A percentile compares a stretch with the other conserved stretches of the same genome.
Conservation (phyloP, 805 yeast species). For the Wickerhamiella alocasiicola region DNA sequence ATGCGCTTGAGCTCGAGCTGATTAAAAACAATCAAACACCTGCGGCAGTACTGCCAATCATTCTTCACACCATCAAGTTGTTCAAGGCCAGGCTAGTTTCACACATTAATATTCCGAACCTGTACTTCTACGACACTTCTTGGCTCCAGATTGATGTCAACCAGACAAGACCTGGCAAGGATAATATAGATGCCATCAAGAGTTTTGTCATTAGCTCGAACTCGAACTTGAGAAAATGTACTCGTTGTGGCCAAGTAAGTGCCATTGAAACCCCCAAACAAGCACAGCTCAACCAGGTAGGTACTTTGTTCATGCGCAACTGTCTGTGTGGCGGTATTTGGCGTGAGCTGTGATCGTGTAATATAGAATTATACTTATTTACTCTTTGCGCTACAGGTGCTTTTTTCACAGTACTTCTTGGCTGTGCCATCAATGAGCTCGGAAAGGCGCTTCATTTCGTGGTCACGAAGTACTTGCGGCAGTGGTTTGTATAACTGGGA, state of each 20-base stretch:
- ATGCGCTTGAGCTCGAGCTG: slow-evolving; percentile 20
- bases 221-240: slow-evolving; percentile 34
- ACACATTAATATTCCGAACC: slow-evolving; percentile 38
- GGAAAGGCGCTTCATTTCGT: slow-evolving; percentile 16
- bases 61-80: slow-evolving; percentile 34
- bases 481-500: slow-evolving; percentile 18
- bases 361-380: no score
- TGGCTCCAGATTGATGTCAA: slow-evolving; percentile 43
- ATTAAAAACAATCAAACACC: slow-evolving; percentile 43
- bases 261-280: slow-evolving; percentile 7
- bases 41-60: slow-evolving; percentile 28
- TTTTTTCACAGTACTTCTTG: neutral
- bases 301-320: slow-evolving; percentile 54
- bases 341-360: slow-evolving; percentile 23
- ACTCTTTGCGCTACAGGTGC: neutral
- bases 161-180: neutral
- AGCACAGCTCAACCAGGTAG: slow-evolving; percentile 32
- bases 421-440: no score
- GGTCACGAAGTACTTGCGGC: slow-evolving; percentile 15
- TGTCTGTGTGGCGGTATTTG: slow-evolving; percentile 74
- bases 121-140: slow-evolving; percentile 51
- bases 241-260: slow-evolving; percentile 36
- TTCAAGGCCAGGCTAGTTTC: slow-evolving; percentile 34
- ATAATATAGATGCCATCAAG: slow-evolving; percentile 27
- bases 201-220: slow-evolving; percentile 30